A percentile compares a stretch with the other conserved stretches of the same genome.
These are phyloP conservation scores for Patellifolia procumbens DNA, from an alignment of 179 eudicot species.

Conservation along the genomic window DNA sequence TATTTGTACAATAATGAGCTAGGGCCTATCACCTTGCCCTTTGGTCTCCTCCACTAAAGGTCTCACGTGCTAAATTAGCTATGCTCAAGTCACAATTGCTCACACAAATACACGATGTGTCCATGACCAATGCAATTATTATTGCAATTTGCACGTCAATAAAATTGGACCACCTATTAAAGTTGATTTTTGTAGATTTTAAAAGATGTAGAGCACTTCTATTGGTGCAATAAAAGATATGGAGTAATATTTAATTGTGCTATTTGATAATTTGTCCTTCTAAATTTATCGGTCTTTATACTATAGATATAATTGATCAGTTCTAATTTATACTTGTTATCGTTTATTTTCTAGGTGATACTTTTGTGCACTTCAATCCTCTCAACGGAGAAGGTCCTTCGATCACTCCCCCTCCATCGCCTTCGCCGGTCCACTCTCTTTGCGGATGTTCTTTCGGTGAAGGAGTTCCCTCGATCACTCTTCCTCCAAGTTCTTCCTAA, in stretches of 20 bases:
- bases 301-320: not conserved
- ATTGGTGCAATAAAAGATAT: too few relatives aligned
- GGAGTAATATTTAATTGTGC: too few relatives aligned
- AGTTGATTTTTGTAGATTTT: too few relatives aligned
- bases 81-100: too few relatives aligned
- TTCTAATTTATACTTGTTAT: not conserved
- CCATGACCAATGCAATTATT: too few relatives aligned
- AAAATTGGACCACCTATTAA: too few relatives aligned
- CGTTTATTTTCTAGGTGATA: constrained; percentile 22
- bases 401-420: constrained; percentile 33
- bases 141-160: too few relatives aligned
- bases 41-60: not conserved
- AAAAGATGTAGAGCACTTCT: too few relatives aligned
- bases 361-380: constrained; percentile 42
- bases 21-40: too few relatives aligned
- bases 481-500: constrained; percentile 35
- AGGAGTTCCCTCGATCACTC: constrained; percentile 38
- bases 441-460: constrained; percentile 42
- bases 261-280: not conserved
- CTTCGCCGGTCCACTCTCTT: constrained; percentile 40
- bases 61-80: not conserved
- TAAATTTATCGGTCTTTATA: not conserved
- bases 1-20: too few relatives aligned
- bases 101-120: too few relatives aligned
- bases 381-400: constrained; percentile 37